Evolutionary conservation across 2,329 filamentous ascomycete species (phyloP), one percentile per base, ranked within the genome.

Genomic region (Ophiocordyceps camponoti-leonardi): DNA sequence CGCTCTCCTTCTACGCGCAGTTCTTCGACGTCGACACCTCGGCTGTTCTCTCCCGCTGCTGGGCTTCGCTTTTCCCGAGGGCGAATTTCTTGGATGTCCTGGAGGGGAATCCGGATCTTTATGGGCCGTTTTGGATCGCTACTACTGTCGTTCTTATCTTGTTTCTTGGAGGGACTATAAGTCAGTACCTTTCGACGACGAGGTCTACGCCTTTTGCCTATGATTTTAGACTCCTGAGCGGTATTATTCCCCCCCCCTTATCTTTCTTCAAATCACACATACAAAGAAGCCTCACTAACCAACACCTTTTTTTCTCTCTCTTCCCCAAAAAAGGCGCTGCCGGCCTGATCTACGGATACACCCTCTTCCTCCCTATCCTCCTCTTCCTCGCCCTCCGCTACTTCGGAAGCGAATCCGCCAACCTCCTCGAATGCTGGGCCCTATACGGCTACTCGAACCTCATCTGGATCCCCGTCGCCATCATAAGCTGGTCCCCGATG

Each of bases 11-110:
- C 71, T 98, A 98, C 68, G 79, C 87, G 46, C 92, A 94, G 67
- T 96, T 92, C 76, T 98, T 98, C 67, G 92, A 98, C 60, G 90
- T 98, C 51, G 92, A 98, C 66, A 96, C 92, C 1, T 81, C 77
- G 49, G 85, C 92, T 45, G 88, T 98, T 19, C 68, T 95, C 46
- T 73, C 81, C 57, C 83, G 92, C 52, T 96, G 92, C 66, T 81
- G 80, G 63, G 83, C 87, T 1, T 81, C 90, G n/a, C 68, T 96
- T 37, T 94, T 83, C 64, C 92, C 92, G 42, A 81, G 86, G 50
- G 82, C 82, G 47, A 95, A 94, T 69, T 98, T 98, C 66, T 80
- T 98, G 51, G 92, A 98, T 59, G 86, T 96, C 33, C 75, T 98
- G 26, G 92, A 98, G 61, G 92, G 92, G 19, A 96, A 96, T 61